These are phyloP conservation scores for Ustilago sp. DNA, from an alignment of 1,284 basidiomycete genomes.

Conservation along the genomic window DNA sequence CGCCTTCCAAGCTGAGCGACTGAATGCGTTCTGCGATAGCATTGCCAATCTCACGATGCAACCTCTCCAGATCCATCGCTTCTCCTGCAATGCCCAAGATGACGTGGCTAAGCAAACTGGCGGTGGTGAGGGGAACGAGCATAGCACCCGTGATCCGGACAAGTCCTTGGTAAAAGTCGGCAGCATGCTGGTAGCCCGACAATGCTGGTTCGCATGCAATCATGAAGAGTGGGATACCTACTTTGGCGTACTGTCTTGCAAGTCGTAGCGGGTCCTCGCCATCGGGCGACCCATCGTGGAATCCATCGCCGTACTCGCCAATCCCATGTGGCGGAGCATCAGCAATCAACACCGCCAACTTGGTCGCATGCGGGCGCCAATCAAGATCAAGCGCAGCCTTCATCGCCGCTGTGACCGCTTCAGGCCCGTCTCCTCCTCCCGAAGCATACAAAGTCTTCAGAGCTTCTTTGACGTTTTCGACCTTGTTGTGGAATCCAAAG, in stretches of 20 bases:
- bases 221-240: conserved; percentile 73
- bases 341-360: conserved; percentile 84
- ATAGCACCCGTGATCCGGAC: conserved; percentile 76
- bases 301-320: conserved; percentile 80
- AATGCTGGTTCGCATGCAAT: conserved; percentile 98
- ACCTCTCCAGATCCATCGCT: conserved; percentile 95
- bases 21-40: conserved; percentile 92
- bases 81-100: conserved; percentile 97
- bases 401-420: conserved; percentile 95
- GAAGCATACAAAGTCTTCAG: conserved; percentile 88
- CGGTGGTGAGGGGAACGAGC: conserved; percentile 93
- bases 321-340: conserved; percentile 93
- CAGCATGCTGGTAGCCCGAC: conserved; percentile 77
- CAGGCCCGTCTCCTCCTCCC: conserved; percentile 94
- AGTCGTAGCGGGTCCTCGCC: conserved; percentile 88
- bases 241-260: conserved; percentile 87
- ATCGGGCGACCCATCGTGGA: conserved; percentile 70
- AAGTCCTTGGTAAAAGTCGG: conserved; percentile 83
- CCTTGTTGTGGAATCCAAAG: conserved; percentile 90
- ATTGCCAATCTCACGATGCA: conserved; percentile 91
- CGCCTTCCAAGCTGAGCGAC: conserved; percentile 75
- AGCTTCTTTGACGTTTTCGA: conserved; percentile 85
- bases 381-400: conserved; percentile 77
- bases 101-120: conserved; percentile 93
- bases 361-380: conserved; percentile 89